phyloP scores from a whole-genome alignment of 345 rosid species.

The Chamaenerion angustifolium region DNA sequence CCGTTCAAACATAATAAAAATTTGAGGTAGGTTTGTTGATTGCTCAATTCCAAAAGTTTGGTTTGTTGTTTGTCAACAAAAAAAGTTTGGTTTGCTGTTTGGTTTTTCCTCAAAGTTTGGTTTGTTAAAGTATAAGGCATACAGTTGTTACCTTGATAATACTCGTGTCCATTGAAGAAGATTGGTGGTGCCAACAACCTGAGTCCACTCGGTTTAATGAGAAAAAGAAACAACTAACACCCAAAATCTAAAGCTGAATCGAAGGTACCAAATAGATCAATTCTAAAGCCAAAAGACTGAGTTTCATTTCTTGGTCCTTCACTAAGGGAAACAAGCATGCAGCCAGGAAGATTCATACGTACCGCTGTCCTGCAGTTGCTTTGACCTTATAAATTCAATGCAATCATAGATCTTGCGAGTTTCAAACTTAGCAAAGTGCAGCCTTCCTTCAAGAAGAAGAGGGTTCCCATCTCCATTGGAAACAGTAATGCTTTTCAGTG shows the following conservation, averaged over 20 bases:
- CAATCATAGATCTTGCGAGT: conserved; percentile 78
- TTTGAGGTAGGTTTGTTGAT: no score
- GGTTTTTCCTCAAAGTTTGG: no score
- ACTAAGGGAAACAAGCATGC: not conserved
- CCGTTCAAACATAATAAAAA: no score
- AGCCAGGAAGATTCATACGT: conserved; percentile 5
- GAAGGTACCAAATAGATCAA: not conserved
- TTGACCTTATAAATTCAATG: conserved; percentile 52
- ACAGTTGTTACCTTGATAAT: conserved; percentile 49
- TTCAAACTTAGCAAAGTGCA: conserved; percentile 74
- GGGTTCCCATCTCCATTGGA: conserved; percentile 9
- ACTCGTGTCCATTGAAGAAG: conserved; percentile 17
- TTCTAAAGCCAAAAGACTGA: not conserved
- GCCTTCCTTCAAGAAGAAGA: conserved; percentile 40
- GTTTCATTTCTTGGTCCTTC: not conserved
- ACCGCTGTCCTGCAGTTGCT: conserved; percentile 48
- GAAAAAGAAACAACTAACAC: not conserved
- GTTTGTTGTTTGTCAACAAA: no score
- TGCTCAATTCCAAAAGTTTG: no score
- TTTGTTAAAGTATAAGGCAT: no score
- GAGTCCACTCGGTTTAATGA: conserved; percentile 8
- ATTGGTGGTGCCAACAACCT: conserved; percentile 43
- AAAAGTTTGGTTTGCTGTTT: no score
- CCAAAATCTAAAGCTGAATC: not conserved
- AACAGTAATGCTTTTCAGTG: conserved; percentile 14